These are phyloP conservation scores for Saturnispora quitensis DNA, from an alignment of 805 yeast species.

Conservation along the genomic window DNA sequence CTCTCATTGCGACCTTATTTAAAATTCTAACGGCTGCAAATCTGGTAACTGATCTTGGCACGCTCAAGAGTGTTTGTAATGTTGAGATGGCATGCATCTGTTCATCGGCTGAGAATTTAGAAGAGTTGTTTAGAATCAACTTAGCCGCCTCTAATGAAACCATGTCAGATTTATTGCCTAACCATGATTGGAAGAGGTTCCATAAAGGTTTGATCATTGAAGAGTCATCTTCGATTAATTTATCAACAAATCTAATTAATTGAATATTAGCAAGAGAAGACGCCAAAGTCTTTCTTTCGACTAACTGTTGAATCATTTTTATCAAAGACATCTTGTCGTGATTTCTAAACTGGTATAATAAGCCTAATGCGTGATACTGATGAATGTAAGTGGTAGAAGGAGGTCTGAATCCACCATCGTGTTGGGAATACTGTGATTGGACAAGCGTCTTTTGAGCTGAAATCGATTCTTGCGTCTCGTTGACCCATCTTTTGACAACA, in stretches of 20 bases:
- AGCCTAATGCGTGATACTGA: slow-evolving; percentile 93
- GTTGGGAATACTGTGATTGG: slow-evolving; percentile 39
- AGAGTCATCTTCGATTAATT: slow-evolving; percentile 64
- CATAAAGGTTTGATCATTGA: slow-evolving; percentile 48
- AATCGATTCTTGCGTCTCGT: slow-evolving; percentile 91
- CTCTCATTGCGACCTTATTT: slow-evolving; percentile 72
- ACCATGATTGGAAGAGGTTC: slow-evolving; percentile 59
- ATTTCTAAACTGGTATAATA: slow-evolving; percentile 76
- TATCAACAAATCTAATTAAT: slow-evolving; percentile 73
- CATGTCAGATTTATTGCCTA: slow-evolving; percentile 76
- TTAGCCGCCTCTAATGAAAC: slow-evolving; percentile 90
- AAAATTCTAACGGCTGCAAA: slow-evolving; percentile 90
- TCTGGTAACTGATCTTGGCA: slow-evolving; percentile 82
- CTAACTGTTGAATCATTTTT: slow-evolving; percentile 77
- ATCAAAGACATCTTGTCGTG: slow-evolving; percentile 91
- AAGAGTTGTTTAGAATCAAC: slow-evolving; percentile 45
- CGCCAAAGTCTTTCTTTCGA: slow-evolving; percentile 49
- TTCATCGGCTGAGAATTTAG: slow-evolving; percentile 49
- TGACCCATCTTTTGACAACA: slow-evolving; percentile 87
- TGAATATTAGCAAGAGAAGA: slow-evolving; percentile 80
- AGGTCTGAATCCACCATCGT: slow-evolving; percentile 43
- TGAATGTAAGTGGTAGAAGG: slow-evolving; percentile 72
- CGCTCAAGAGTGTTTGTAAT: slow-evolving; percentile 68
- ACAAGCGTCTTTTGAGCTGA: slow-evolving; percentile 49
- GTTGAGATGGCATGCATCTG: slow-evolving; percentile 63